Evolutionary conservation across 2,329 filamentous ascomycete species (phyloP), one percentile per base, ranked within the genome.

Genomic region (Magnaporthiopsis rhizophila): DNA sequence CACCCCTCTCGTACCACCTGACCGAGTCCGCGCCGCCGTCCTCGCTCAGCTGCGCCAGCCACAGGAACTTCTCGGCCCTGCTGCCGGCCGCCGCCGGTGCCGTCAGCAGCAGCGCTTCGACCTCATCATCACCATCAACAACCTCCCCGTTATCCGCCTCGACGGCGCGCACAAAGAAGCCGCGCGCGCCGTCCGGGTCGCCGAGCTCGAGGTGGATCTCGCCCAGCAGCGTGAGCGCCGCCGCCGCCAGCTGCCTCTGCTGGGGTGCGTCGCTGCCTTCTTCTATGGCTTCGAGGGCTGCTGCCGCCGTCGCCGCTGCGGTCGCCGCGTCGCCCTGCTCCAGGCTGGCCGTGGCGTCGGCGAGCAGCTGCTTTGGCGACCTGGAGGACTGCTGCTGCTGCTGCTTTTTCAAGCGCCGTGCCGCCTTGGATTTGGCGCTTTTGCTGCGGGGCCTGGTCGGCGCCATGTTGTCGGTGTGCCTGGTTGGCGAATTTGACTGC

Each of bases 61-160:
- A 96, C 61, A 98, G 78, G 72, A 97, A 98, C 78, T 97, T 98
- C 73, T 98, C 94, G 0, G 92, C 86, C 0, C 93, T 93, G 62
- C 88, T 75, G 56, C 86, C 83, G 71, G 92, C 89, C 24, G 89
- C 84, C 65, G 87, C 78, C 56, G 9, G 28, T 30, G 34, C 56
- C 56, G 32, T 28, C n/a, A 63, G 56, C 13, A 63, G 56, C 13
- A 63, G 30, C 56, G 53, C 45, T 6, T 45, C 28, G 21, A 34
- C 56, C 56, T 36, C 56, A 26, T 62, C 61, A 30, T 34, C 0
- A 65, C 87, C 78, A 53, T 79, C 77, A n/a, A 94, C 95, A 65
- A 93, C 86, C 30, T 87, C 83, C 7, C 26, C 62, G 21, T 32
- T 24, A 73, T 99, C 95, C 50, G 95, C 83, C 64, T 83, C 79